A percentile compares a stretch with the other conserved stretches of the same genome.
phyloP scores from a whole-genome alignment of 441 rosid species.

The Corymbia calophylla region DNA sequence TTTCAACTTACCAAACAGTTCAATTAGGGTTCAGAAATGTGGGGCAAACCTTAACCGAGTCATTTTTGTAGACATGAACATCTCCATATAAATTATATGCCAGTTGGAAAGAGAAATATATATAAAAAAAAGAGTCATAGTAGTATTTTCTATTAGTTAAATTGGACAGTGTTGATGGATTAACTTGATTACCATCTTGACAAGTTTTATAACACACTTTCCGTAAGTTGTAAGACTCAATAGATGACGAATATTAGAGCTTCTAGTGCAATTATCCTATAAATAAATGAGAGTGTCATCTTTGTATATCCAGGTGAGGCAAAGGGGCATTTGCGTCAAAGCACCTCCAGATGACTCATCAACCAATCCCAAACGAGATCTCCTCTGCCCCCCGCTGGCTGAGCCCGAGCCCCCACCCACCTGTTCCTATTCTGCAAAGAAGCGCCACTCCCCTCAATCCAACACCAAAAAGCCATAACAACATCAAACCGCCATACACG shows the following conservation, averaged over 20 bases:
- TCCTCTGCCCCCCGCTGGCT: neutral
- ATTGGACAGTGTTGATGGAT: neutral
- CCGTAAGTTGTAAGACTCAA: neutral
- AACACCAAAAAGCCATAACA: neutral
- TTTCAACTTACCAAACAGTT: neutral
- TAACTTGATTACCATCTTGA: neutral
- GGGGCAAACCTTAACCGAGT: neutral
- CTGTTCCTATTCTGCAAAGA: neutral
- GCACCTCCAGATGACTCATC: neutral
- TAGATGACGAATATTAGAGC: neutral
- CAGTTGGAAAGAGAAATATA: neutral
- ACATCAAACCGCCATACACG: neutral
- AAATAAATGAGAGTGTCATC: neutral
- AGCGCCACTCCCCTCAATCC: neutral
- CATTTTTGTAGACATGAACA: too few relatives aligned
- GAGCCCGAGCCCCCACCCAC: neutral
- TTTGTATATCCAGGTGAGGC: neutral
- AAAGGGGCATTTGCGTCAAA: neutral
- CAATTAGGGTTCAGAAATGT: neutral
- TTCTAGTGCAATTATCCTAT: neutral
- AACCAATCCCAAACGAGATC: neutral
- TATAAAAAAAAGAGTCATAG: too few relatives aligned
- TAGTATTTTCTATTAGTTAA: rapidly evolving
- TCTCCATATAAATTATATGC: too few relatives aligned
- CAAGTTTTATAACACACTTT: neutral